phyloP scores from a whole-genome alignment of 495 filamentous ascomycete genomes.

The Platismatia glauca region DNA sequence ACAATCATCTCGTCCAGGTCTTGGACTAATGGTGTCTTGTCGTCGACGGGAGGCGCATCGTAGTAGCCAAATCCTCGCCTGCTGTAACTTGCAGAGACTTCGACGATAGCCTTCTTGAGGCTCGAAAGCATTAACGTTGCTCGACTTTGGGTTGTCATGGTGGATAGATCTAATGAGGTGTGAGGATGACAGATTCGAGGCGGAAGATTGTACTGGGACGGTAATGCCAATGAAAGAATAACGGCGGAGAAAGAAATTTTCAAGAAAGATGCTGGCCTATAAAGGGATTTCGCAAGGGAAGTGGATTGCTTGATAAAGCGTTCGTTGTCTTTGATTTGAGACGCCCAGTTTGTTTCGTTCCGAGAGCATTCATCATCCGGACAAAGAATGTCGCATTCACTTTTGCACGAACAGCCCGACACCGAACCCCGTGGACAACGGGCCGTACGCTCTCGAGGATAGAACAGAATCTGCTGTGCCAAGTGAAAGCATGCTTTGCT shows the following conservation, averaged over 20 bases:
- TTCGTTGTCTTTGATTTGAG: neutral
- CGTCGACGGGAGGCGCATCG: neutral
- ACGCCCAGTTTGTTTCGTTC: neutral
- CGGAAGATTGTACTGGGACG: neutral
- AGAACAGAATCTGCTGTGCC: too few relatives aligned
- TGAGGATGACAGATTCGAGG: neutral
- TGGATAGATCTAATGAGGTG: neutral
- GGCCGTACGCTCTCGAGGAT: neutral
- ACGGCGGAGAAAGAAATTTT: neutral
- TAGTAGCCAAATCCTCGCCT: neutral
- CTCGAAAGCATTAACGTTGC: neutral
- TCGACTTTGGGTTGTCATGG: neutral
- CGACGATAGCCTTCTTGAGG: neutral
- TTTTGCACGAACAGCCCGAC: neutral
- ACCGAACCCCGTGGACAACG: neutral
- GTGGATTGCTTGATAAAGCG: neutral
- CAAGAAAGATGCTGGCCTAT: neutral
- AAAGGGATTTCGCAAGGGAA: neutral
- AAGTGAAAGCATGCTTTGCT: too few relatives aligned
- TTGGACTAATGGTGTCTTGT: neutral
- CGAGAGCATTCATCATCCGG: neutral
- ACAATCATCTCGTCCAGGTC: constrained; percentile 1
- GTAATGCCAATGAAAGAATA: neutral
- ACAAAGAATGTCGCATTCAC: neutral
- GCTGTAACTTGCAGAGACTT: neutral